A percentile compares a stretch with the other conserved stretches of the same genome.
Conservation (phyloP, 179 eudicot genomes). For the Sideroxylon spinosum region DNA sequence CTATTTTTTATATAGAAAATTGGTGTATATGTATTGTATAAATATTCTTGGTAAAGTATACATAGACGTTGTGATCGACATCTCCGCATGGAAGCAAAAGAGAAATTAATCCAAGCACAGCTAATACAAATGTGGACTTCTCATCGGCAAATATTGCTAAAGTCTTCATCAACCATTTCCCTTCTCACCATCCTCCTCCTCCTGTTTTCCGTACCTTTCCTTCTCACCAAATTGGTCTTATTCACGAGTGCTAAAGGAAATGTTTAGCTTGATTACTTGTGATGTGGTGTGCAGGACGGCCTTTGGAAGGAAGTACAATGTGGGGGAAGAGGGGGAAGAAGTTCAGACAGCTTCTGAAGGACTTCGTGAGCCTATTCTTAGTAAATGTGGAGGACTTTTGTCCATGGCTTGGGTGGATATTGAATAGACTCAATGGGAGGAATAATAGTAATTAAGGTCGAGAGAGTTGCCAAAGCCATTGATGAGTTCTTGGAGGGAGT, state of each 20-base stretch:
- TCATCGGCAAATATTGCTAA: no score
- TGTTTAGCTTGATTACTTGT: slow-evolving; percentile 25
- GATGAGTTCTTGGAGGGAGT: slow-evolving; percentile 34
- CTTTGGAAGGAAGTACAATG: slow-evolving; percentile 35
- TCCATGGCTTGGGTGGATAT: slow-evolving; percentile 41
- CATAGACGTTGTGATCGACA: no score
- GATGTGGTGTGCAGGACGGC: slow-evolving; percentile 39
- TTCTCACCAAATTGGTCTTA: no score
- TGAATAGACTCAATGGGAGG: slow-evolving; percentile 30
- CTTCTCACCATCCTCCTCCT: no score
- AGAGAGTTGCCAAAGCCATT: slow-evolving; percentile 26
- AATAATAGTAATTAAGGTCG: slow-evolving; percentile 21
- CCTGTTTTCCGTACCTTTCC: neutral
- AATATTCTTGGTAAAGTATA: no score
- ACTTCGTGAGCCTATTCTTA: slow-evolving; percentile 20
- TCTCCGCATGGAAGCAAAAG: no score
- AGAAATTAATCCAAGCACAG: no score
- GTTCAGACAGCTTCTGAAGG: slow-evolving; percentile 24
- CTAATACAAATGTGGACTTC: no score
- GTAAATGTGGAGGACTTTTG: slow-evolving; percentile 31
- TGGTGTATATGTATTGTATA: no score
- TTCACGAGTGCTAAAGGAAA: no score
- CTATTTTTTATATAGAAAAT: no score
- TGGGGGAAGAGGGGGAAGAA: slow-evolving; percentile 12
- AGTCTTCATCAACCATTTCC: no score